Conservation (phyloP, 2,329 filamentous ascomycete species). For the Fusarium sp. region DNA sequence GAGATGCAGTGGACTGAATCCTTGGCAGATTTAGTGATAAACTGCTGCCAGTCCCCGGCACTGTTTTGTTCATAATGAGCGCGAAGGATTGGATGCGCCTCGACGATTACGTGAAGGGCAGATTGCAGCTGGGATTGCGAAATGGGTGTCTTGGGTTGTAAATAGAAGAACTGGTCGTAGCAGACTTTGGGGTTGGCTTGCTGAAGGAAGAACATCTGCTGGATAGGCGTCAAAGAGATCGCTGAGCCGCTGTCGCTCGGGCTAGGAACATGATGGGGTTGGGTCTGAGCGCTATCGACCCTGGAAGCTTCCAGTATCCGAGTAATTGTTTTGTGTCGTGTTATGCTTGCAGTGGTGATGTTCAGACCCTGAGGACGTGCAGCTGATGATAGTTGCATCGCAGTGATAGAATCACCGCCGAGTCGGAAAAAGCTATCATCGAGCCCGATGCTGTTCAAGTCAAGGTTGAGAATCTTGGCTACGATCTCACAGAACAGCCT, state of each 20-base stretch:
- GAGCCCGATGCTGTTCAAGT: neutral
- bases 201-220: constrained; percentile 22
- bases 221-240: constrained; percentile 5
- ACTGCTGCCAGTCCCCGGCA: constrained; percentile 4
- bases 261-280: neutral
- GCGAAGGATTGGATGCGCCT: constrained; percentile 9
- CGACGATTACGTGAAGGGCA: constrained; percentile 1
- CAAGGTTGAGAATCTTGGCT: neutral
- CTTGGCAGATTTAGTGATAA: neutral
- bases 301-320: constrained; percentile 2
- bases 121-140: neutral
- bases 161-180: constrained; percentile 17
- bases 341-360: constrained; percentile 1
- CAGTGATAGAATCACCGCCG: constrained; percentile 17
- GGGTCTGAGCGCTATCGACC: neutral
- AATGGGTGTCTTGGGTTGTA: neutral
- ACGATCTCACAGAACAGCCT: neutral
- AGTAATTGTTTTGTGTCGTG: constrained; percentile 2
- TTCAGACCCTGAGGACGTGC: constrained; percentile 1
- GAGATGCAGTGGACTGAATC: neutral
- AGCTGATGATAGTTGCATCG: constrained; percentile 23
- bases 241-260: neutral
- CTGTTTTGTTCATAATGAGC: neutral
- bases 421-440: constrained; percentile 11
- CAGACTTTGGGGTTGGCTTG: constrained; percentile 5